A percentile compares a stretch with the other conserved stretches of the same genome.
Conservation (phyloP, 176 grass and related monocot species). For the Musa acuminata region DNA sequence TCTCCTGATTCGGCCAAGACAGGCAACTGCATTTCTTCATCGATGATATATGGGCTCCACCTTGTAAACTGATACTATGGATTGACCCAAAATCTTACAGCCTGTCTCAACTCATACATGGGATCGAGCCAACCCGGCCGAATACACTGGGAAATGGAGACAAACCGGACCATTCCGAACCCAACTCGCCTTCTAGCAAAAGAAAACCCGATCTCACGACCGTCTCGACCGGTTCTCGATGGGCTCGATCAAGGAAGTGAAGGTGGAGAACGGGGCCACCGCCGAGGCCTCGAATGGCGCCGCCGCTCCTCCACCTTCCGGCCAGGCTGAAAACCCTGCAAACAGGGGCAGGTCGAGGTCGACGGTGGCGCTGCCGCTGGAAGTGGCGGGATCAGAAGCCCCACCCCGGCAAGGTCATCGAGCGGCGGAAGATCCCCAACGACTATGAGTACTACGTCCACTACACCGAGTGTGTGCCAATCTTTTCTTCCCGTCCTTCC, state of each 20-base stretch:
- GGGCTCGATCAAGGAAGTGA: conserved; percentile 64
- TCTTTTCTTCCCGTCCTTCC: neutral
- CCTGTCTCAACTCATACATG: too few species aligned
- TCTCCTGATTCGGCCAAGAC: too few species aligned
- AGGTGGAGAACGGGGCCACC: conserved; percentile 48
- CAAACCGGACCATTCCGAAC: too few species aligned
- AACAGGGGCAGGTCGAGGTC: conserved; percentile 37
- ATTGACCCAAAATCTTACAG: too few species aligned
- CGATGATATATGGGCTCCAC: too few species aligned
- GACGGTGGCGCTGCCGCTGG: conserved; percentile 41
- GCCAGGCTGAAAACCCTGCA: neutral
- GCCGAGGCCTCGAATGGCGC: conserved; percentile 40
- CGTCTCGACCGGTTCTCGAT: conserved; percentile 3
- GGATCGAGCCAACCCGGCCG: too few species aligned
- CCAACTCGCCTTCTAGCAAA: too few species aligned
- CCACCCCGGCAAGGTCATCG: conserved; percentile 92
- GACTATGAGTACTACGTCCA: conserved; percentile 99
- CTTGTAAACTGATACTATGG: too few species aligned
- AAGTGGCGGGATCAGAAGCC: conserved; percentile 92
- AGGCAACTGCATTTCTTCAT: too few species aligned
- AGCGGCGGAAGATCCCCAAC: conserved; percentile 57
- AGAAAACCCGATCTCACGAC: neutral
- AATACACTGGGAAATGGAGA: too few species aligned
- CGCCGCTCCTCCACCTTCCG: conserved; percentile 33
- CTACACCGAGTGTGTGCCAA: conserved; percentile 73